Conservation (phyloP, 257 asterid species). For the Nyctanthes arbortristis region DNA sequence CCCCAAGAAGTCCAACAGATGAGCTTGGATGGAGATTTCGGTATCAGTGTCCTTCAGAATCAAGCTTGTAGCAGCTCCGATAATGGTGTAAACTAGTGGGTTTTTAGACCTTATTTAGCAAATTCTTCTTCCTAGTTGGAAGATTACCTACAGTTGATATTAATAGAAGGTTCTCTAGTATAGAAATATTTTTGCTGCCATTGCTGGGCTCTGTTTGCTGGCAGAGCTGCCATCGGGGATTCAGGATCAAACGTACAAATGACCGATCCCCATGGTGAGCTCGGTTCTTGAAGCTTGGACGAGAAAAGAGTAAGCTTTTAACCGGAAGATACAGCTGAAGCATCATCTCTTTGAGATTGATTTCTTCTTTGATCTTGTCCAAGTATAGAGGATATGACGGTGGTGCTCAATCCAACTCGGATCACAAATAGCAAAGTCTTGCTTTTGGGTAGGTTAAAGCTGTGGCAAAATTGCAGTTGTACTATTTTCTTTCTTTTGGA, state of each 20-base stretch:
- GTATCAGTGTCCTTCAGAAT: slow-evolving; percentile 58
- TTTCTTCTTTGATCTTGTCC: slow-evolving; percentile 15
- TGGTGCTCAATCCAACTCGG: slow-evolving; percentile 14
- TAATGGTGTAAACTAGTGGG: slow-evolving; percentile 54
- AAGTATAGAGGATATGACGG: slow-evolving; percentile 22
- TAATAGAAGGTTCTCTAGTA: background rate
- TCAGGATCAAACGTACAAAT: background rate
- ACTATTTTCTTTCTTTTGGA: background rate
- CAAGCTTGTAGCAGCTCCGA: slow-evolving; percentile 95
- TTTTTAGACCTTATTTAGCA: slow-evolving; percentile 16
- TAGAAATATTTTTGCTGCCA: slow-evolving; percentile 15
- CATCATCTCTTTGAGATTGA: too few species aligned
- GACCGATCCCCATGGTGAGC: background rate
- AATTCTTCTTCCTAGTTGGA: slow-evolving; percentile 5
- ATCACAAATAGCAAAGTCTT: slow-evolving; percentile 15
- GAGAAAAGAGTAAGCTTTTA: slow-evolving; percentile 11
- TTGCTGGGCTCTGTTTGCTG: background rate
- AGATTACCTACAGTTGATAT: slow-evolving; percentile 1
- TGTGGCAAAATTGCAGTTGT: slow-evolving; percentile 12
- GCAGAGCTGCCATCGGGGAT: slow-evolving; percentile 15
- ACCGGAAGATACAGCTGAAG: slow-evolving; percentile 18
- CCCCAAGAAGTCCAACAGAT: slow-evolving; percentile 94
- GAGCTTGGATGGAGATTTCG: slow-evolving; percentile 92
- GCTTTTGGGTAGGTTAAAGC: slow-evolving; percentile 14
- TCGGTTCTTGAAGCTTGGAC: background rate